A percentile compares a stretch with the other conserved stretches of the same genome.
phyloP scores from a whole-genome alignment of 2,329 filamentous ascomycete genomes.

The Stagonosporopsis chrysanthemi region DNA sequence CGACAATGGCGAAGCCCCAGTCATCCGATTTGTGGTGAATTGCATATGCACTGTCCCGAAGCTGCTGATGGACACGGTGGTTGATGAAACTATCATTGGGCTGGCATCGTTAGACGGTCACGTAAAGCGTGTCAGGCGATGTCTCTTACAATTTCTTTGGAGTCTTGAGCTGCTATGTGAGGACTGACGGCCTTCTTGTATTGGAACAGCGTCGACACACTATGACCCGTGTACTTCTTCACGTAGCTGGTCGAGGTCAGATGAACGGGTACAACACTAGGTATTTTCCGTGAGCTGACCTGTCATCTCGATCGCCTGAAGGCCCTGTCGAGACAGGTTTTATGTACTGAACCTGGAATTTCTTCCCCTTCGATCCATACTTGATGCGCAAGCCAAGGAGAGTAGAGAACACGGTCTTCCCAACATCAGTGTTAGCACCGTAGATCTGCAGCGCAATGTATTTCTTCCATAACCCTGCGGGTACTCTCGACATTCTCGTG shows the following conservation, averaged over 20 bases:
- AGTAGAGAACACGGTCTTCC: slow-evolving; percentile 82
- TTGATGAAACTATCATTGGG: slow-evolving; percentile 35
- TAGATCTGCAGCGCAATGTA: slow-evolving; percentile 78
- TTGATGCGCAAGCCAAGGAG: slow-evolving; percentile 64
- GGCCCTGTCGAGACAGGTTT: slow-evolving; percentile 85
- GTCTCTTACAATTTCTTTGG: slow-evolving; percentile 28
- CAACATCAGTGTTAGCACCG: slow-evolving; percentile 84
- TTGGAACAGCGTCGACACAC: slow-evolving; percentile 70
- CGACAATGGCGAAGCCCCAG: slow-evolving; percentile 65
- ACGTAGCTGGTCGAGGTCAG: slow-evolving; percentile 64
- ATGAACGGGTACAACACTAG: not conserved
- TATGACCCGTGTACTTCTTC: slow-evolving; percentile 62
- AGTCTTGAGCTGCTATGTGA: slow-evolving; percentile 69
- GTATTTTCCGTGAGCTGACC: slow-evolving; percentile 54
- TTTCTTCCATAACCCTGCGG: slow-evolving; percentile 71
- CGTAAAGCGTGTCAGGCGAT: not conserved
- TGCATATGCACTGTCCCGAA: slow-evolving; percentile 23
- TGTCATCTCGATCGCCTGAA: slow-evolving; percentile 72
- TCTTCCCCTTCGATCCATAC: slow-evolving; percentile 51
- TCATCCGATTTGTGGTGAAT: slow-evolving; percentile 2
- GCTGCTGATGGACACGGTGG: slow-evolving; percentile 25
- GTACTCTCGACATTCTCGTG: slow-evolving; percentile 54
- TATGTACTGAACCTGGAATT: slow-evolving; percentile 66
- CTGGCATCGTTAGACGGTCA: slow-evolving; percentile 23
- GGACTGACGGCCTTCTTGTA: slow-evolving; percentile 79